Evolutionary conservation across 208 protist species (phyloP).

Genomic region (Porcisia hertigi): DNA sequence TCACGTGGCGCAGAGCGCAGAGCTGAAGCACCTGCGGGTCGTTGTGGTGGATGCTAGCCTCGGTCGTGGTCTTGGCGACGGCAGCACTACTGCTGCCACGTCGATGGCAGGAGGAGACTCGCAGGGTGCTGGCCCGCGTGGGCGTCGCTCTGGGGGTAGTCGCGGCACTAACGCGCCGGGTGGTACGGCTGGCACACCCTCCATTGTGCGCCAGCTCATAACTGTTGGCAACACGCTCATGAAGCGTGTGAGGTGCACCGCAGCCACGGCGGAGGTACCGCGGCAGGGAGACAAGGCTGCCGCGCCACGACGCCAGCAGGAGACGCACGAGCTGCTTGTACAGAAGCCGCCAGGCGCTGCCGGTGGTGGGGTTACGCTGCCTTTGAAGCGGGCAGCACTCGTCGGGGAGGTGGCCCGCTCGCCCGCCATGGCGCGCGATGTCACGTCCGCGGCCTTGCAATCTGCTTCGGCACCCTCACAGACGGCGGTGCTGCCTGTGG

Average conservation of each 20-base stretch:
- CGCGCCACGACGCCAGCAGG: neutral
- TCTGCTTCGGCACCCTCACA: neutral
- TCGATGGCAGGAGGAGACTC: neutral
- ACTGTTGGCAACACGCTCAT: neutral
- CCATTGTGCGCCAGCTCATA: constrained; percentile 1
- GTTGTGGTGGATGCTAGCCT: constrained; percentile 51
- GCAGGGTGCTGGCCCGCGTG: neutral
- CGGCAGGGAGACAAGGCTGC: neutral
- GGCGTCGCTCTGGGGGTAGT: neutral
- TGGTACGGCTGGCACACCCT: neutral
- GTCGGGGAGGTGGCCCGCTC: constrained; percentile 3
- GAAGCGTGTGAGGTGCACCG: neutral
- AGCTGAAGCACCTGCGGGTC: constrained; percentile 39
- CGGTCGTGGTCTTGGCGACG: constrained; percentile 1
- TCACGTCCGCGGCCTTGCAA: neutral
- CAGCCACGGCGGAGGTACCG: neutral
- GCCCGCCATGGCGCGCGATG: constrained; percentile 10
- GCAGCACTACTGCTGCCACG: neutral
- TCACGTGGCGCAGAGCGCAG: constrained; percentile 62
- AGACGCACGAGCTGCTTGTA: neutral
- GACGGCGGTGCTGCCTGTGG: neutral
- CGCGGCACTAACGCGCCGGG: neutral
- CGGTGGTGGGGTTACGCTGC: neutral
- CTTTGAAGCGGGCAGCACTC: constrained; percentile 4
- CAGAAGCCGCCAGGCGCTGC: neutral